Evolutionary conservation across 2,329 filamentous ascomycete genomes (phyloP).

Genomic region (Nemania sp.): DNA sequence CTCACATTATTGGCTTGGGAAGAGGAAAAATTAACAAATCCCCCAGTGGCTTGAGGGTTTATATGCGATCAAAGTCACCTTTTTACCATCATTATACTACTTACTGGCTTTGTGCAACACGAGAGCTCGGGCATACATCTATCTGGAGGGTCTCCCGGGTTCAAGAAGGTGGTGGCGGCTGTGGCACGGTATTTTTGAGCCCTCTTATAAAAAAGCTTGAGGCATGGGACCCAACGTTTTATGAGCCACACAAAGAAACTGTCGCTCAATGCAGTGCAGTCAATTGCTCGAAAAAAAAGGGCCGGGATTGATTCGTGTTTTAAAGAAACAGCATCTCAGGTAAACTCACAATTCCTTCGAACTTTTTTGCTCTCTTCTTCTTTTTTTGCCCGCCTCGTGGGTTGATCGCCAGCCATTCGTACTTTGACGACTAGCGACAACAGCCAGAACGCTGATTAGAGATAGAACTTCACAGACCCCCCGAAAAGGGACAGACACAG

Average conservation of each 20-base stretch:
- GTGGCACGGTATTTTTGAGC: conserved; percentile 20
- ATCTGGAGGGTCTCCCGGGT: conserved; percentile 5
- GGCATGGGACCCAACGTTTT: conserved; percentile 7
- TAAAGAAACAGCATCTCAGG: conserved; percentile 18
- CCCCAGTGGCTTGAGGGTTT: conserved; percentile 18
- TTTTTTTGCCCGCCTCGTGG: background rate
- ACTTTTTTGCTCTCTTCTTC: background rate
- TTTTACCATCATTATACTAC: conserved; percentile 20
- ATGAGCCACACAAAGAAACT: conserved; percentile 14
- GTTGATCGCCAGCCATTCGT: conserved; percentile 8
- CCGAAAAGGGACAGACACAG: background rate
- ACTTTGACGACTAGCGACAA: background rate
- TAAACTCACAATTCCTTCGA: conserved; percentile 17
- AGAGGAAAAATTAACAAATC: no score
- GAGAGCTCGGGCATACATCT: conserved; percentile 8
- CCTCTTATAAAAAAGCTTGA: conserved; percentile 17
- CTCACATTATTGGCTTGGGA: conserved; percentile 15
- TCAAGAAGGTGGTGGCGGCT: conserved; percentile 14
- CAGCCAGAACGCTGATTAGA: conserved; percentile 18
- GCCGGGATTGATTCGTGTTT: background rate
- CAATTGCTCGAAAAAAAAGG: conserved; percentile 13
- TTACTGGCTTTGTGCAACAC: conserved; percentile 17
- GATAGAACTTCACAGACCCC: conserved; percentile 17
- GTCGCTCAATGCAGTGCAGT: conserved; percentile 11
- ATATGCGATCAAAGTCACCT: conserved; percentile 11